Conservation (phyloP, 1,284 basidiomycete genomes). For the Malassezia equina region DNA sequence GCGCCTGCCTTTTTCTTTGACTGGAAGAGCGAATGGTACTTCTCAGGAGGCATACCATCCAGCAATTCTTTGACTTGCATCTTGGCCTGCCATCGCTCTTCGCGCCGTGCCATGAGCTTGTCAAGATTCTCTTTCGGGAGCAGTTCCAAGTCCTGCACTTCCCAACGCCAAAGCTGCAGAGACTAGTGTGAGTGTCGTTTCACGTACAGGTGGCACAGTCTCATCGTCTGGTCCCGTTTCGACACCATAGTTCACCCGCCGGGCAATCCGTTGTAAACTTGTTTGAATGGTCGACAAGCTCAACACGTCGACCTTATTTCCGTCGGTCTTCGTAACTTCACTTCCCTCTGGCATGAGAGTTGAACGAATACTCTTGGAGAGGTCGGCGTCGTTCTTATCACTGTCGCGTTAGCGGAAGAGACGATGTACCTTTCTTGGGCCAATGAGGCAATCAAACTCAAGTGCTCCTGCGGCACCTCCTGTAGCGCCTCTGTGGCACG, state of each 20-base stretch:
- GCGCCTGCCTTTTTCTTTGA: slow-evolving; percentile 21
- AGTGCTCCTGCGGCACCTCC: slow-evolving; percentile 59
- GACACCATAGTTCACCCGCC: slow-evolving; percentile 36
- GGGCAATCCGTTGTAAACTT: slow-evolving; percentile 28
- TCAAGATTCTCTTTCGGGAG: slow-evolving; percentile 62
- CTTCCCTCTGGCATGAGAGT: slow-evolving; percentile 30
- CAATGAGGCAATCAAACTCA: slow-evolving; percentile 65
- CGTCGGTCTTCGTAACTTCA: not conserved
- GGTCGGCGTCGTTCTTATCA: slow-evolving; percentile 30
- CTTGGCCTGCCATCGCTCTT: slow-evolving; percentile 60
- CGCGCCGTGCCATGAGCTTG: slow-evolving; percentile 57
- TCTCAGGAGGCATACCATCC: slow-evolving; percentile 18
- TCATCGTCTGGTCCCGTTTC: slow-evolving; percentile 9
- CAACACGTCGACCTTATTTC: slow-evolving; percentile 18
- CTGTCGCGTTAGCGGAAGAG: slow-evolving; percentile 3
- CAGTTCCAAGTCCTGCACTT: slow-evolving; percentile 61
- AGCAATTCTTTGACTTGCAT: slow-evolving; percentile 21
- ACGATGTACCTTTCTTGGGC: slow-evolving; percentile 52
- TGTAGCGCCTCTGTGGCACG: slow-evolving; percentile 45
- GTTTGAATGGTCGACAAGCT: slow-evolving; percentile 21
- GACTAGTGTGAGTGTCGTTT: slow-evolving; percentile 1
- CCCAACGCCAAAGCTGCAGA: slow-evolving; percentile 76
- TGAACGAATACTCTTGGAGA: slow-evolving; percentile 26
- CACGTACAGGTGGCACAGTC: not conserved
- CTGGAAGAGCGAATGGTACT: slow-evolving; percentile 22